Evolutionary conservation across 495 filamentous ascomycete genomes (phyloP).

Genomic region (Neurospora sp.): DNA sequence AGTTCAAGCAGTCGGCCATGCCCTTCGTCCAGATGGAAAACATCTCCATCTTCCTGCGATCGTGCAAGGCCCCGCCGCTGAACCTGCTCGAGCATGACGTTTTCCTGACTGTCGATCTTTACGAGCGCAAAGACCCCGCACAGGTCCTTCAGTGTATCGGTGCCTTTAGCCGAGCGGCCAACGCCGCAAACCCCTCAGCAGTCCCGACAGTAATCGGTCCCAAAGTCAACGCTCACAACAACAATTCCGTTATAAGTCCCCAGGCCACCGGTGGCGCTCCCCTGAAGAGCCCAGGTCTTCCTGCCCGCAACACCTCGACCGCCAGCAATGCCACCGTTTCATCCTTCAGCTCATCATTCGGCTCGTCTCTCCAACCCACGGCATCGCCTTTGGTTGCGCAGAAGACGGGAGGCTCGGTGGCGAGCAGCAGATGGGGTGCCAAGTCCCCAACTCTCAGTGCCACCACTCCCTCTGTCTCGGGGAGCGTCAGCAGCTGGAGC

Average conservation of each 20-base stretch:
- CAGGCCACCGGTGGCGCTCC: slow-evolving; percentile 48
- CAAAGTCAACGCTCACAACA: slow-evolving; percentile 44
- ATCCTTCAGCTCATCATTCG: not conserved
- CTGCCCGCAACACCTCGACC: slow-evolving; percentile 55
- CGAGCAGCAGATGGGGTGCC: slow-evolving; percentile 47
- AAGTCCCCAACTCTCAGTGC: slow-evolving; percentile 37
- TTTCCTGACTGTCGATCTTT: slow-evolving; percentile 96
- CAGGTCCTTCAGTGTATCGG: slow-evolving; percentile 91
- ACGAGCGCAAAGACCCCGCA: slow-evolving; percentile 90
- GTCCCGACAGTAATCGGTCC: slow-evolving; percentile 68
- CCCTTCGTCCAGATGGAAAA: slow-evolving; percentile 99
- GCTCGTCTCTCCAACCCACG: slow-evolving; percentile 39
- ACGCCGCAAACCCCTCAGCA: slow-evolving; percentile 59
- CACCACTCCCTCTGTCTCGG: slow-evolving; percentile 25
- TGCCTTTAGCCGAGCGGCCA: slow-evolving; percentile 82
- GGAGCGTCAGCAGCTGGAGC: slow-evolving; percentile 75
- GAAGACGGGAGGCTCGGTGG: slow-evolving; percentile 36
- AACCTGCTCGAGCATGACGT: slow-evolving; percentile 86
- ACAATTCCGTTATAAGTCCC: slow-evolving; percentile 47
- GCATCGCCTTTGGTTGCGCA: slow-evolving; percentile 30
- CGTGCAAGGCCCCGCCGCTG: slow-evolving; percentile 73
- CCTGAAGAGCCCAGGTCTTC: slow-evolving; percentile 13
- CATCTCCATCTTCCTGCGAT: slow-evolving; percentile 89
- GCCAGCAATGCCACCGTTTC: slow-evolving; percentile 47
- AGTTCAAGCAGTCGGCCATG: slow-evolving; percentile 74